A percentile compares a stretch with the other conserved stretches of the same genome.
phyloP scores from a whole-genome alignment of 768 basidiomycete genomes.

The Sarcodon aspratus region DNA sequence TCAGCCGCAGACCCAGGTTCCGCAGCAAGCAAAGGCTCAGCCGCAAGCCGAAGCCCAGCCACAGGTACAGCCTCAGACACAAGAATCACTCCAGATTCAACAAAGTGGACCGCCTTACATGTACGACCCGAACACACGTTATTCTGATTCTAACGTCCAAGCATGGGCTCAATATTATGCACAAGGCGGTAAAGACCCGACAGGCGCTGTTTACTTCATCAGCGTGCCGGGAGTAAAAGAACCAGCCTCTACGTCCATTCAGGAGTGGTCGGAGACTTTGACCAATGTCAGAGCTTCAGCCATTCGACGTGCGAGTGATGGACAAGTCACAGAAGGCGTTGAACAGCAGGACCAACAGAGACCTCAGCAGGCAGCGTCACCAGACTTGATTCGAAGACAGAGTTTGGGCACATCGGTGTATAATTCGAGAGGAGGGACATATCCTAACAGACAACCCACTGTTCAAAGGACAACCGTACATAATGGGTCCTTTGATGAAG shows the following conservation, averaged over 20 bases:
- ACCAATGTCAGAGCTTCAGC: neutral
- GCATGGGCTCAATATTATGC: constrained; percentile 85
- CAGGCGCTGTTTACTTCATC: constrained; percentile 74
- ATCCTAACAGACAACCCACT: too few species aligned
- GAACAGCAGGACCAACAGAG: neutral
- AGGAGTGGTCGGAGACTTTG: neutral
- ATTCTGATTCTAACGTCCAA: constrained; percentile 72
- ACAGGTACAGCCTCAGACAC: neutral
- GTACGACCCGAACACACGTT: constrained; percentile 56
- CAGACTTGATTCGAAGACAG: too few species aligned
- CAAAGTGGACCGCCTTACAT: constrained; percentile 32
- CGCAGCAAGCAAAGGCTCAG: constrained; percentile 19
- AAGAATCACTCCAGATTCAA: neutral
- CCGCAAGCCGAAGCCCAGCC: constrained; percentile 7
- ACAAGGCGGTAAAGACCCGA: constrained; percentile 61
- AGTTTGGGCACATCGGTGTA: too few species aligned
- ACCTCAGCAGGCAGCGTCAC: neutral
- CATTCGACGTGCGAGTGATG: neutral
- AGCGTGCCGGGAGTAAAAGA: constrained; percentile 67
- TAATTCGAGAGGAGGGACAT: too few species aligned
- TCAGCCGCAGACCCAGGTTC: constrained; percentile 23
- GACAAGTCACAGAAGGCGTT: neutral
- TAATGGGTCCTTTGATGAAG: neutral
- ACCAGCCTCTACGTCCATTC: constrained; percentile 4
- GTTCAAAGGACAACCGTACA: too few species aligned